Conservation (phyloP, 257 asterid species). For the Solanum chaucha region DNA sequence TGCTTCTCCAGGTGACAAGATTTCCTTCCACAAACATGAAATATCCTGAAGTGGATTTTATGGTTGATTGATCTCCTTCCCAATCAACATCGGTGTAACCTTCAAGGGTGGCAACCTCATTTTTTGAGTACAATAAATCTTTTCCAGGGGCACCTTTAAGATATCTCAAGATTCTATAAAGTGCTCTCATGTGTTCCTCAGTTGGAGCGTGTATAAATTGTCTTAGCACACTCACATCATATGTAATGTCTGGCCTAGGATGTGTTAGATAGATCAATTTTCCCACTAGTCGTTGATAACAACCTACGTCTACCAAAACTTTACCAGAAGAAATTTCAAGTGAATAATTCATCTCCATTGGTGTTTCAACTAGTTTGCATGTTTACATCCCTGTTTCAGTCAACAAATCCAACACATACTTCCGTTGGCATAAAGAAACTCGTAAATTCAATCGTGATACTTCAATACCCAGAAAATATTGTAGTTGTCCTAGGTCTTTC, state of each 20-base stretch:
- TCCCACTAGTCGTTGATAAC: not conserved
- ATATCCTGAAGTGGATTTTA: not conserved
- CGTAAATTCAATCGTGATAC: not conserved
- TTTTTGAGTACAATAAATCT: not conserved
- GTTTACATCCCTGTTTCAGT: not conserved
- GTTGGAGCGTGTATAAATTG: not conserved
- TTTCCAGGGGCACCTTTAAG: not conserved
- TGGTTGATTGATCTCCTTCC: not conserved
- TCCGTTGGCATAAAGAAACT: not conserved
- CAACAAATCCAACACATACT: not conserved
- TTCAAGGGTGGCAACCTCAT: not conserved
- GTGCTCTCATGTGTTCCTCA: not conserved
- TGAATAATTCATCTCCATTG: not conserved
- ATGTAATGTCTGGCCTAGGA: not conserved
- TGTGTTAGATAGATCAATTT: not conserved
- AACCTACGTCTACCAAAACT: not conserved
- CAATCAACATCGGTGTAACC: not conserved
- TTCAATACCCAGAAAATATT: not conserved
- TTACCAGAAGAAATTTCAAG: not conserved
- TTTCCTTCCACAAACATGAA: not conserved
- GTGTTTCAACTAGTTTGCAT: not conserved
- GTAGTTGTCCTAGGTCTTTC: not conserved
- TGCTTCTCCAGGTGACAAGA: not conserved
- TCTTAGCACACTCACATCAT: not conserved
- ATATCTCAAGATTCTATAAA: not conserved